Conservation (phyloP, 2,329 filamentous ascomycete species). For the Sclerotinia sclerotiorum region DNA sequence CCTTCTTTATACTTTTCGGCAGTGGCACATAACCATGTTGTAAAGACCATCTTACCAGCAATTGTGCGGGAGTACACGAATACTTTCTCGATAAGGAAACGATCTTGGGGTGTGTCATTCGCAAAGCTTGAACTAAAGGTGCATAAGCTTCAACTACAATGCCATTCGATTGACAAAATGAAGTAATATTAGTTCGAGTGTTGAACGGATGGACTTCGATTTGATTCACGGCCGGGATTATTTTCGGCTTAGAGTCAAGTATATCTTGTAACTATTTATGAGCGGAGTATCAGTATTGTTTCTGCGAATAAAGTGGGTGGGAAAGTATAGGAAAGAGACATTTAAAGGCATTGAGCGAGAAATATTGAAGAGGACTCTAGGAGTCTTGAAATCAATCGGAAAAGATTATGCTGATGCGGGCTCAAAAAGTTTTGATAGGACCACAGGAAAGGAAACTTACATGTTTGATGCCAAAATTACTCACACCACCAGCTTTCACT, state of each 20-base stretch:
- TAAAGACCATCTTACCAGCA: conserved; percentile 75
- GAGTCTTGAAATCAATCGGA: background rate
- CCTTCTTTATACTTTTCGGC: conserved; percentile 67
- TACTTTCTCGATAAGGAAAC: conserved; percentile 65
- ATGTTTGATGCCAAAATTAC: conserved; percentile 76
- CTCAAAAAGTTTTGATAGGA: background rate
- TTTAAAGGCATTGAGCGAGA: too few species aligned
- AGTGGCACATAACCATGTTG: conserved; percentile 72
- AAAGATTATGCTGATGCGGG: background rate
- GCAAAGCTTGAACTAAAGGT: conserved; percentile 68
- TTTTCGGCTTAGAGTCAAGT: conserved; percentile 45
- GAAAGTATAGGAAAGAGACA: background rate
- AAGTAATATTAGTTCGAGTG: conserved; percentile 65
- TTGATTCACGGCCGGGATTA: conserved; percentile 72
- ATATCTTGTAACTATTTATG: conserved; percentile 36
- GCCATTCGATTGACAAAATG: conserved; percentile 62
- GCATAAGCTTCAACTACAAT: conserved; percentile 80
- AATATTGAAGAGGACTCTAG: background rate
- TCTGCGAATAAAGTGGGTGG: background rate
- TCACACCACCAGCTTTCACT: conserved; percentile 70
- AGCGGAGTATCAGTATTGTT: background rate
- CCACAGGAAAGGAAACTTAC: conserved; percentile 46
- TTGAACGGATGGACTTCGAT: conserved; percentile 84
- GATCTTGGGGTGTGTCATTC: conserved; percentile 68
- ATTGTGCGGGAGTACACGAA: conserved; percentile 66